A percentile compares a stretch with the other conserved stretches of the same genome.
These are phyloP conservation scores for Fraxinus quadrangulata DNA, from an alignment of 257 asterid genomes.

Conservation along the genomic window DNA sequence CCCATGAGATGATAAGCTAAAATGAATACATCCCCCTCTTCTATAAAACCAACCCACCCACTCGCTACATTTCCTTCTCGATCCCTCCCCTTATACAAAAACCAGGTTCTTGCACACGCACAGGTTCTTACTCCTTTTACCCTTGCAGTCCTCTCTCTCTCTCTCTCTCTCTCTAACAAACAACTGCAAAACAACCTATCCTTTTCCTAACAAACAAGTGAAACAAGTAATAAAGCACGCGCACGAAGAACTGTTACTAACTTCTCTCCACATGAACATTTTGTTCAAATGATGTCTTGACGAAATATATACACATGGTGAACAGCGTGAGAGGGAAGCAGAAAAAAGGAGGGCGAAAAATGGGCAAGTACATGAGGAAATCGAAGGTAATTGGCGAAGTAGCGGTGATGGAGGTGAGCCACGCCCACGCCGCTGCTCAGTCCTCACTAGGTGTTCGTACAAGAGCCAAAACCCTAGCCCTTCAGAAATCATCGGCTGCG, in stretches of 20 bases:
- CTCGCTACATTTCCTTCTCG: too few species aligned
- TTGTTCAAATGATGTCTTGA: slow-evolving; percentile 2
- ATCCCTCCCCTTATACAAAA: not conserved
- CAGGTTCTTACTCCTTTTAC: not conserved
- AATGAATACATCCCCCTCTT: too few species aligned
- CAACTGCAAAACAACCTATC: slow-evolving; percentile 27
- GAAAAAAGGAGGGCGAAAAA: not conserved
- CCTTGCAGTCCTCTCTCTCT: not conserved
- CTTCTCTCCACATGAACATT: not conserved
- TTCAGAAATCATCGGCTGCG: slow-evolving; percentile 33
- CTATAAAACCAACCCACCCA: too few species aligned
- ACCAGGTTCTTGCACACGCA: slow-evolving; percentile 11
- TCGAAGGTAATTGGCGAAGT: slow-evolving; percentile 26
- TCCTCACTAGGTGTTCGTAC: slow-evolving; percentile 37
- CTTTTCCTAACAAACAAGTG: slow-evolving; percentile 30
- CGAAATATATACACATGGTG: slow-evolving; percentile 11
- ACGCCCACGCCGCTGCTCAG: slow-evolving; percentile 12
- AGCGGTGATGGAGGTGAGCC: slow-evolving; percentile 26
- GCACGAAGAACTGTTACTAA: not conserved
- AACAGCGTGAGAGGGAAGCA: not conserved
- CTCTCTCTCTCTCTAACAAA: slow-evolving; percentile 17
- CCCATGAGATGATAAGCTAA: too few species aligned
- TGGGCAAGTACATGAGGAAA: slow-evolving; percentile 42
- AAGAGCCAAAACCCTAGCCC: slow-evolving; percentile 41
- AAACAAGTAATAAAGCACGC: slow-evolving; percentile 3